These are phyloP conservation scores for Ogataea methylovora DNA, from an alignment of 805 yeast species.

Conservation along the genomic window DNA sequence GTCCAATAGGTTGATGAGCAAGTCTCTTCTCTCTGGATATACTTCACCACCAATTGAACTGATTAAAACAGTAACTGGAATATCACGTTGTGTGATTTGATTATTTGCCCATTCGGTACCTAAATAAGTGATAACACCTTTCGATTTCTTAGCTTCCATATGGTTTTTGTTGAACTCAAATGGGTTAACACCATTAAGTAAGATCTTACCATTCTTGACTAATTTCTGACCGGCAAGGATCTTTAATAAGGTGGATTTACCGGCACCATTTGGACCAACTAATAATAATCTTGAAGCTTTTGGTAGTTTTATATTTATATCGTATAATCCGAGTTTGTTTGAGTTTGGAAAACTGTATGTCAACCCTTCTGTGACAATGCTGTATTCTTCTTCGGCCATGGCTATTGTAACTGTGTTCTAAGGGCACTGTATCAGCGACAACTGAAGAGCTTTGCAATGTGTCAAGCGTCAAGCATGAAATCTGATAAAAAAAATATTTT, in stretches of 20 bases:
- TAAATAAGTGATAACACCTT: constrained; percentile 50
- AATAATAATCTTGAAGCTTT: constrained; percentile 71
- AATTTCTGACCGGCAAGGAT: constrained; percentile 88
- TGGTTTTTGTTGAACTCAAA: constrained; percentile 33
- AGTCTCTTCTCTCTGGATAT: constrained; percentile 69
- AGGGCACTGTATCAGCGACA: no score
- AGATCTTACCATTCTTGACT: constrained; percentile 62
- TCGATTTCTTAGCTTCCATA: constrained; percentile 12
- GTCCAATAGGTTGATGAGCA: constrained; percentile 69
- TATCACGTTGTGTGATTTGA: constrained; percentile 83
- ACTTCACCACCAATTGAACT: constrained; percentile 75
- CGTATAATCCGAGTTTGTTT: constrained; percentile 56
- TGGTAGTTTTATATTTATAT: constrained; percentile 54
- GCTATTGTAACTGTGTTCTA: no score
- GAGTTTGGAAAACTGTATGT: constrained; percentile 61
- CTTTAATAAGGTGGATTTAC: constrained; percentile 82
- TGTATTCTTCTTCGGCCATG: constrained; percentile 14
- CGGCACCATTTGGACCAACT: constrained; percentile 96
- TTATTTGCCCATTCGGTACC: constrained; percentile 98
- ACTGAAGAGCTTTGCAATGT: no score
- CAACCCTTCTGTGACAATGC: constrained; percentile 58
- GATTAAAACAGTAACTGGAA: constrained; percentile 74
- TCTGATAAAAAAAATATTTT: constrained; percentile 5
- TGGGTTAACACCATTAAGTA: constrained; percentile 82
- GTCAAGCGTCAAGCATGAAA: constrained; percentile 20